These are phyloP conservation scores for Penicillium cinerascens DNA, from an alignment of 495 filamentous ascomycete genomes.

Conservation along the genomic window DNA sequence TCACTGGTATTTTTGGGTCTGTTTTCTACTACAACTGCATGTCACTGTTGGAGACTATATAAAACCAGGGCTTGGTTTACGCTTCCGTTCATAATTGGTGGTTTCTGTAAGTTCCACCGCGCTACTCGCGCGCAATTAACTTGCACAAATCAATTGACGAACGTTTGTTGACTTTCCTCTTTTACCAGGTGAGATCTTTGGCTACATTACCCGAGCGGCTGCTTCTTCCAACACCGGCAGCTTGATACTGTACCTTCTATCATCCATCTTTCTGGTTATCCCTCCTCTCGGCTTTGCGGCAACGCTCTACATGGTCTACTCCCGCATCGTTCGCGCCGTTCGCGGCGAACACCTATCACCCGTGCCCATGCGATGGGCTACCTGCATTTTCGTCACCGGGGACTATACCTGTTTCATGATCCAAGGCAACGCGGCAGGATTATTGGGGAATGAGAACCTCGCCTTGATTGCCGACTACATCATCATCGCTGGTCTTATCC, in stretches of 20 bases:
- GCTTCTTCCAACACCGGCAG: slow-evolving; percentile 13
- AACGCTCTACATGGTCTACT: slow-evolving; percentile 52
- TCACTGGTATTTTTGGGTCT: slow-evolving; percentile 22
- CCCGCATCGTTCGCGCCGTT: slow-evolving; percentile 38
- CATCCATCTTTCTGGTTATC: slow-evolving; percentile 30
- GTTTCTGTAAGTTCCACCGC: slow-evolving; percentile 6
- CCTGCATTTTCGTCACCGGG: slow-evolving; percentile 22
- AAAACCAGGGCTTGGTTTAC: slow-evolving; percentile 6
- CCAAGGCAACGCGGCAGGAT: slow-evolving; percentile 12
- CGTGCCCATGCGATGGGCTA: slow-evolving; percentile 7
- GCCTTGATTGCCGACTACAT: slow-evolving; percentile 12
- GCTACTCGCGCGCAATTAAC: neutral
- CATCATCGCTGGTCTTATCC: slow-evolving; percentile 1
- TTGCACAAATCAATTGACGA: neutral
- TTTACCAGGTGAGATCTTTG: slow-evolving; percentile 33
- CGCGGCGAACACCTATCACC: slow-evolving; percentile 30
- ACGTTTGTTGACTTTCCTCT: neutral
- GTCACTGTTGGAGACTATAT: slow-evolving; percentile 32
- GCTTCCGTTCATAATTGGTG: slow-evolving; percentile 10
- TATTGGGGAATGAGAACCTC: slow-evolving; percentile 7
- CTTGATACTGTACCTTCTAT: slow-evolving; percentile 23
- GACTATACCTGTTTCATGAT: slow-evolving; percentile 20
- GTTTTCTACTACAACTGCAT: slow-evolving; percentile 38
- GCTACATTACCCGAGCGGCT: slow-evolving; percentile 37
- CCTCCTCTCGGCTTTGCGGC: slow-evolving; percentile 42